Base-by-base conservation (phyloP, 306 rosid species). In the Echinosophora koreensis region DNA sequence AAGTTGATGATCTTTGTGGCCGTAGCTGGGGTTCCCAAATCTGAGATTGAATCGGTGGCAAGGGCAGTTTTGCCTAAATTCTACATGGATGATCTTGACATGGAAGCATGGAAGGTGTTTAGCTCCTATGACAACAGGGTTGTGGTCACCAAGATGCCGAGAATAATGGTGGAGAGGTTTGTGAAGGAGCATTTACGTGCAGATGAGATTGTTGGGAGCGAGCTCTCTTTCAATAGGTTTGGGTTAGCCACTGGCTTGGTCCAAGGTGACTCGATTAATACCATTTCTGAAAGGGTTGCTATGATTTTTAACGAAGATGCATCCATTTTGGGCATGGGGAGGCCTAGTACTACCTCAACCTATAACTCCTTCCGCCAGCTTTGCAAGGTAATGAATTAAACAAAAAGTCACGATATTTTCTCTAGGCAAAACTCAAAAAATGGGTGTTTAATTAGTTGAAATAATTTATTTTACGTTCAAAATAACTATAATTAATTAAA, bases 51-150 rank as follows among this genome's bases (percentile, higher is more conserved):
- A n/a, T 85, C 97, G 0, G 96, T 89, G 61, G 89, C 96, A 0
- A 78, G 94, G 49, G 99, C 99, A 0, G 99, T 95, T 57, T 47
- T 95, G 79, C 97, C 99, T 0, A 95, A 92, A 86, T 95, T 95
- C 73, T 89, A 77, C 71, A 87, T 92, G 89, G 97, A 92, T 22
- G 91, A 91, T 66, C 64, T 95, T 14, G 82, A 92, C 59, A 82
- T 86, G 87, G 90, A 87, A 8, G 86, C 85, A 5, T 95, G 97
- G 97, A 88, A 71, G 65, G 81, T 84, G 75, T 86, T 89, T 15
- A 79, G 89, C 51, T 51, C 77, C 1, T 73, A 58, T 5, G 86
- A 82, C 0, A 76, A 75, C 55, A 76, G 89, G 17, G 90, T 92
- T 60, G 96, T 89, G 65, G 89, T 86, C 37, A 92, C 97, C 0